These are phyloP conservation scores for Leptographium galeiforme DNA, from an alignment of 2,329 filamentous ascomycete species.

Conservation along the genomic window DNA sequence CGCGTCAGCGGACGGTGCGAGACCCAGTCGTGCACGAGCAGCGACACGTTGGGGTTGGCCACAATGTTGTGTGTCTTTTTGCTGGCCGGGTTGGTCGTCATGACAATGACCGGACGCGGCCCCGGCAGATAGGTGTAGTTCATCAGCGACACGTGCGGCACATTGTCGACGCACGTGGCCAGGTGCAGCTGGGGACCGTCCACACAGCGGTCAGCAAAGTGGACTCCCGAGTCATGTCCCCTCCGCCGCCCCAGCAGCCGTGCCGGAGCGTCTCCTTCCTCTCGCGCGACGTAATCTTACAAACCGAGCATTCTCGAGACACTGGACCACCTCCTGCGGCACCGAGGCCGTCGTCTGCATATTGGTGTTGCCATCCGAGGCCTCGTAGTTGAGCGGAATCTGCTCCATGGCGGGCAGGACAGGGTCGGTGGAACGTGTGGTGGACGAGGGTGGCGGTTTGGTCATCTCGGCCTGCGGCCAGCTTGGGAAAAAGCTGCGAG, in stretches of 20 bases:
- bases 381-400: constrained; percentile 61
- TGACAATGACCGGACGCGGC: constrained; percentile 71
- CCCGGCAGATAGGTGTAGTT: constrained; percentile 92
- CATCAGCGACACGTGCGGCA: constrained; percentile 92
- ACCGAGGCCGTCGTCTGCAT: constrained; percentile 56
- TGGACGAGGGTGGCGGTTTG: neutral
- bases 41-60: constrained; percentile 73
- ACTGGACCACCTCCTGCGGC: constrained; percentile 75
- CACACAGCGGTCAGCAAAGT: constrained; percentile 2
- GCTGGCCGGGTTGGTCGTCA: constrained; percentile 73
- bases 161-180: constrained; percentile 71
- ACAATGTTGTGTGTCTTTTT: constrained; percentile 73
- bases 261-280: too few relatives aligned
- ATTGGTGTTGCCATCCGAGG: constrained; percentile 60
- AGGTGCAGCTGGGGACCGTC: constrained; percentile 62
- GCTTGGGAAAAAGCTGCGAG: neutral
- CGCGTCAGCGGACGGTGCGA: constrained; percentile 75
- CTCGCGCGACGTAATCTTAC: too few relatives aligned
- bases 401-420: constrained; percentile 34
- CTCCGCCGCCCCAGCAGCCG: too few relatives aligned
- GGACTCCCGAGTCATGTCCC: too few relatives aligned
- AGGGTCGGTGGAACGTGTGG: neutral
- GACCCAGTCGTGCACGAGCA: constrained; percentile 96
- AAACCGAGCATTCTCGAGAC: constrained; percentile 88
- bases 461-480: neutral